Evolutionary conservation across 177 flowering plant genomes (phyloP).

Genomic region (Tripterygium wilfordii): DNA sequence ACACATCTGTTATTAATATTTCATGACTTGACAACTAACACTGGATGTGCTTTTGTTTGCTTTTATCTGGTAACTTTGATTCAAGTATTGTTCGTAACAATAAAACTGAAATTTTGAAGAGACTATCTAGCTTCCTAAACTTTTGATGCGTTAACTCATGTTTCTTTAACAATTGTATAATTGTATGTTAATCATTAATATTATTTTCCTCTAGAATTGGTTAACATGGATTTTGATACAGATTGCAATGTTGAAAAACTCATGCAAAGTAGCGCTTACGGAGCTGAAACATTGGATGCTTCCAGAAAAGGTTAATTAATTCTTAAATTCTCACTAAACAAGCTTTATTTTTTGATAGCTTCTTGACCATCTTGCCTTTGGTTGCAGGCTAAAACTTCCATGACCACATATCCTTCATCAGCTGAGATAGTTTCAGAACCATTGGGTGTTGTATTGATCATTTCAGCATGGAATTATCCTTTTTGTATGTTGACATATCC

Average conservation of each 20-base stretch:
- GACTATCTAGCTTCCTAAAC: no score
- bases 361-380: neutral
- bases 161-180: no score
- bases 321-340: no score
- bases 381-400: slow-evolving; percentile 49
- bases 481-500: slow-evolving; percentile 42
- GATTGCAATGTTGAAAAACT: slow-evolving; percentile 30
- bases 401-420: slow-evolving; percentile 48
- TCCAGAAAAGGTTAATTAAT: slow-evolving; percentile 42
- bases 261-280: slow-evolving; percentile 34
- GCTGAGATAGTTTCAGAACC: slow-evolving; percentile 68
- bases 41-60: no score
- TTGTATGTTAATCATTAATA: no score
- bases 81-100: no score
- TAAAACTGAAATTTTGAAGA: no score
- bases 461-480: slow-evolving; percentile 72
- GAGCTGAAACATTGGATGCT: slow-evolving; percentile 47
- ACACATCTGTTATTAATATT: no score
- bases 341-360: no score
- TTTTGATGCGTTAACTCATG: no score
- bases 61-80: no score
- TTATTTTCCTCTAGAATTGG: neutral
- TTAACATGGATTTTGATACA: slow-evolving; percentile 14
- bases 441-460: slow-evolving; percentile 49
- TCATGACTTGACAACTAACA: no score